These are phyloP conservation scores for Xylariaceae sp. DNA, from an alignment of 2,329 filamentous ascomycete genomes.

Conservation along the genomic window DNA sequence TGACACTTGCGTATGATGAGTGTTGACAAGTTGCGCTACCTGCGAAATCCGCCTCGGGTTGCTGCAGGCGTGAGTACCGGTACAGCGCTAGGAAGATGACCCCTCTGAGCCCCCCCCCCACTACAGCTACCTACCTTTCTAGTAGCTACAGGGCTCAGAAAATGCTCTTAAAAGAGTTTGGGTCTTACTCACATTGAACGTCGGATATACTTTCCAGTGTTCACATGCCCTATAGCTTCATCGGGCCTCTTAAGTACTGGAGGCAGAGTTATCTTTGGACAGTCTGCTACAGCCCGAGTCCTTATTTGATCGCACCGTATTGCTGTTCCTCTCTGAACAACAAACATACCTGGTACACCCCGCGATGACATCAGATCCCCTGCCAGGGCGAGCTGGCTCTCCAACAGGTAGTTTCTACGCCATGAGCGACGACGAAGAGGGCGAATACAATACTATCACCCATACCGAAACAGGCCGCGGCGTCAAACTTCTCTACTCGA, in stretches of 20 bases:
- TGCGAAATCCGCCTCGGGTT: not conserved
- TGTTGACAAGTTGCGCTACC: not conserved
- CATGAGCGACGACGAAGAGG: constrained; percentile 94
- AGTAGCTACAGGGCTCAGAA: constrained; percentile 15
- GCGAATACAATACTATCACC: constrained; percentile 91
- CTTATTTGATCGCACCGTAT: not conserved
- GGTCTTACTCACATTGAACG: constrained; percentile 6
- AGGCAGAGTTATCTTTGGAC: not conserved
- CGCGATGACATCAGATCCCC: constrained; percentile 44
- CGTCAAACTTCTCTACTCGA: constrained; percentile 92
- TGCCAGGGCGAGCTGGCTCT: constrained; percentile 59
- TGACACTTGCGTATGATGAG: constrained; percentile 11
- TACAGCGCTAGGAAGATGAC: not conserved
- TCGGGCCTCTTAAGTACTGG: not conserved
- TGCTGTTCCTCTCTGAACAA: constrained; percentile 1
- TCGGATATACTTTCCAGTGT: not conserved
- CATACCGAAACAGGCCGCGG: constrained; percentile 78
- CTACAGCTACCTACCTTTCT: not conserved
- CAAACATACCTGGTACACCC: constrained; percentile 22
- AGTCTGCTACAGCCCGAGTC: not conserved
- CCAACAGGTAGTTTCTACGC: constrained; percentile 91
- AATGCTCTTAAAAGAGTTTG: constrained; percentile 14
- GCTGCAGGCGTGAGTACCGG: not conserved
- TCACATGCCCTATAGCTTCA: constrained; percentile 23
- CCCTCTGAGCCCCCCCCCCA: constrained; percentile 5